Percentiles rank a stretch among this genome's conserved stretches.
Conservation (phyloP, 2,329 filamentous ascomycete species). For the Penicillium sp. region DNA sequence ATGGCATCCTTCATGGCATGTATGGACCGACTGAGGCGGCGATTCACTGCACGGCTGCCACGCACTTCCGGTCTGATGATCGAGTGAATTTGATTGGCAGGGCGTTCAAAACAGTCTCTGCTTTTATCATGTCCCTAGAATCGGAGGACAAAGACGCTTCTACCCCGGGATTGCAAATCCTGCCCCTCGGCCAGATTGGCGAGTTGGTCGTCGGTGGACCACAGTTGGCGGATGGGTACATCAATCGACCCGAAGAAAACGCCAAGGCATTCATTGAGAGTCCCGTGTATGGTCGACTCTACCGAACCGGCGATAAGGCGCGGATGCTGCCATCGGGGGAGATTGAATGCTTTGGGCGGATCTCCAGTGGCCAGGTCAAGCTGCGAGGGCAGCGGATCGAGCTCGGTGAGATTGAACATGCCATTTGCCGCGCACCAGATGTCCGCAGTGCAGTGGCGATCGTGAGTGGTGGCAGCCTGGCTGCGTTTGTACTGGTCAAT, state of each 20-base stretch:
- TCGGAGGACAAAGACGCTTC: conserved; percentile 21
- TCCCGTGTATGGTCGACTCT: conserved; percentile 66
- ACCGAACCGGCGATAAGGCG: conserved; percentile 84
- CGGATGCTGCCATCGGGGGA: conserved; percentile 66
- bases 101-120: conserved; percentile 79
- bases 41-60: conserved; percentile 82
- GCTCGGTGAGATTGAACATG: conserved; percentile 76
- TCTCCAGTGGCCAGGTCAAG: conserved; percentile 81
- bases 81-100: conserved; percentile 71
- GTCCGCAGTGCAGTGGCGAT: conserved; percentile 68
- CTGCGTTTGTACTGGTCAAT: conserved; percentile 70
- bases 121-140: conserved; percentile 64
- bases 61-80: conserved; percentile 58
- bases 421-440: conserved; percentile 60
- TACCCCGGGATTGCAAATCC: conserved; percentile 48
- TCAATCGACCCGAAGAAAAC: conserved; percentile 79
- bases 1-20: conserved; percentile 83
- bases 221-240: conserved; percentile 77
- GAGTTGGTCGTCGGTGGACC: conserved; percentile 80
- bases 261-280: conserved; percentile 68
- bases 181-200: conserved; percentile 68
- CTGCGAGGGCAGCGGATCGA: conserved; percentile 81
- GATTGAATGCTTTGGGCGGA: conserved; percentile 81
- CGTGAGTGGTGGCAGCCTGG: conserved; percentile 67
- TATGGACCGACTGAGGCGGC: conserved; percentile 92